Percentiles rank a stretch among this genome's conserved stretches.
Conservation (phyloP, 1,139 yeast genomes). For the Kurtzmaniella natalensis region DNA sequence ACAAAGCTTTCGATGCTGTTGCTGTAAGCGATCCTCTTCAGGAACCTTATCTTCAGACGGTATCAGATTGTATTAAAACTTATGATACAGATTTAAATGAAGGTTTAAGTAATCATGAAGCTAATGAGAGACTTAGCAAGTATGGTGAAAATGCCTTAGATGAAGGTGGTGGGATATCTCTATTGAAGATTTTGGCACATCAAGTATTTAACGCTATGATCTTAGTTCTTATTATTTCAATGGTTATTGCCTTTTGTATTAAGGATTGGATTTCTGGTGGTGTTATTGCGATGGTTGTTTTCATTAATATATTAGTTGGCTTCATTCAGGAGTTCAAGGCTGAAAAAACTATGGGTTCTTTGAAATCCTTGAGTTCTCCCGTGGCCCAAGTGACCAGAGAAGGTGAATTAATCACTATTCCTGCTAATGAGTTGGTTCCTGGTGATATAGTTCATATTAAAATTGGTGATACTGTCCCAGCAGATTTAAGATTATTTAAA, state of each 20-base stretch:
- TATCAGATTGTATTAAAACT: background rate
- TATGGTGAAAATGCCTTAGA: slow-evolving; percentile 64
- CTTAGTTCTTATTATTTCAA: slow-evolving; percentile 65
- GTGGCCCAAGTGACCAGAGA: slow-evolving; percentile 66
- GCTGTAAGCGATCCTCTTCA: background rate
- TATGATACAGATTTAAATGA: slow-evolving; percentile 30
- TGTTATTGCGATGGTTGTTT: slow-evolving; percentile 68
- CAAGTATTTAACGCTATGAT: slow-evolving; percentile 78
- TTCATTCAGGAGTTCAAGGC: slow-evolving; percentile 69
- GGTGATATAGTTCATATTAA: slow-evolving; percentile 66
- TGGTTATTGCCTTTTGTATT: slow-evolving; percentile 73
- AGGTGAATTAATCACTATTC: slow-evolving; percentile 55
- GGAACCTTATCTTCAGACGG: background rate
- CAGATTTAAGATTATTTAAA: slow-evolving; percentile 62
- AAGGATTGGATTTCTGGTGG: slow-evolving; percentile 83
- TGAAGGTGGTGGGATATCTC: slow-evolving; percentile 55
- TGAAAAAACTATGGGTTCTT: slow-evolving; percentile 77
- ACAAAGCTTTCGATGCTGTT: background rate
- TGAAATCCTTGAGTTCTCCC: slow-evolving; percentile 66
- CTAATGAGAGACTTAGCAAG: slow-evolving; percentile 15
- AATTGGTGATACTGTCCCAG: slow-evolving; percentile 80
- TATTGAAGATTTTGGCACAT: slow-evolving; percentile 54
- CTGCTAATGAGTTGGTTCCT: slow-evolving; percentile 70
- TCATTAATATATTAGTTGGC: slow-evolving; percentile 65
- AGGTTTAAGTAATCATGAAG: slow-evolving; percentile 47